Evolutionary conservation across 1,139 yeast species (phyloP), one percentile per base, ranked within the genome.

Genomic region (Pichia cactophila): DNA sequence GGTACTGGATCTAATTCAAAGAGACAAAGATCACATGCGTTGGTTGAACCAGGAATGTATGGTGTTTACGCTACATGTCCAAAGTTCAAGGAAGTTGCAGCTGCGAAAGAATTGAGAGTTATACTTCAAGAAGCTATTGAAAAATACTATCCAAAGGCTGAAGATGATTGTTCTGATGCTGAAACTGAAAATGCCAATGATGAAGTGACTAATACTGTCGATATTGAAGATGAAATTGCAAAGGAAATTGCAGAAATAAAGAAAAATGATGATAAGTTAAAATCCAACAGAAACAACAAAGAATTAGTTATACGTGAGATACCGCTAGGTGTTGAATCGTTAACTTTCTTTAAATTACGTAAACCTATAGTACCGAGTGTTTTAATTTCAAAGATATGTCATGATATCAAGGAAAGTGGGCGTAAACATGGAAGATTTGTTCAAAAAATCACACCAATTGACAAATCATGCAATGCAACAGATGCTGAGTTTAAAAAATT

Each of bases 31-130:
- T 54, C 69, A 31, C 66, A 72, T 6, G 80, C 80, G 3, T 69
- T 79, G 51, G 63, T 81, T 26, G 96, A 88, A 60, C 95, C 96
- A 0, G 81, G 81, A 46, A 84, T 95, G 54, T 70, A 83, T 43
- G 96, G 97, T 1, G 72, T 87, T 2, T 92, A 83, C 67, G 96
- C 89, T 26, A 86, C 96, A 0, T 87, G 97, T 65, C 75, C 79
- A 46, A 73, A 96, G 58, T 84, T 86, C 42, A 80, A 83, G 56
- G 96, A 90, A 66, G 74, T 76, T 51, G 80, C 77, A 50, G 86
- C 96, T 58, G 77, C 83, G 23, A 78, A 80, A 52, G 97, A 90
- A 65, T 69, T 90, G 59, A 73, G 79, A 58, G 69, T 74, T 49
- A 67, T 89, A 37, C 76, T 90, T 26, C 70, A 72, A 50, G 84